A percentile compares a stretch with the other conserved stretches of the same genome.
Conservation (phyloP, 2,329 filamentous ascomycete genomes). For the Cryphonectria japonica region DNA sequence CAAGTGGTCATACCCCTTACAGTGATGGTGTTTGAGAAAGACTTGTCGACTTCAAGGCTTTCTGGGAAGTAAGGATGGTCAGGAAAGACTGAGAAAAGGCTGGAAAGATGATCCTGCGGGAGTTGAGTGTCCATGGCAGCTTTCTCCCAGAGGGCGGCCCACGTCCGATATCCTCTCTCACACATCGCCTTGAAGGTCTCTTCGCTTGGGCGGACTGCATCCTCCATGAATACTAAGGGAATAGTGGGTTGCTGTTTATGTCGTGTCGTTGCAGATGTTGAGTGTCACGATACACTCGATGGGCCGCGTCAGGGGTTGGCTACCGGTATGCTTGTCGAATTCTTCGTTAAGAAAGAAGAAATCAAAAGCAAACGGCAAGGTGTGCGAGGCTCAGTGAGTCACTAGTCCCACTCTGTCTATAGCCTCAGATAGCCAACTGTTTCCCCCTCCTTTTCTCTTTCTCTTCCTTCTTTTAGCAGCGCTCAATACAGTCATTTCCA, state of each 20-base stretch:
- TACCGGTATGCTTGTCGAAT: too few species aligned
- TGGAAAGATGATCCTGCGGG: slow-evolving; percentile 17
- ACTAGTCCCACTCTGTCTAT: too few species aligned
- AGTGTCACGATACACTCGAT: too few species aligned
- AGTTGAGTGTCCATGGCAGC: slow-evolving; percentile 24
- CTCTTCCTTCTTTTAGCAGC: too few species aligned
- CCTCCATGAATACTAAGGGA: slow-evolving; percentile 8
- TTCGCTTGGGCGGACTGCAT: slow-evolving; percentile 35
- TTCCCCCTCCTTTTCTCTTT: too few species aligned
- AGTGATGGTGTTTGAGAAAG: slow-evolving; percentile 32
- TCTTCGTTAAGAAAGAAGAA: too few species aligned
- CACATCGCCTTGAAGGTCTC: slow-evolving; percentile 34
- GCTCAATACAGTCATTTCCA: too few species aligned
- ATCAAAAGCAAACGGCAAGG: too few species aligned
- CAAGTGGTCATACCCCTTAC: slow-evolving; percentile 33
- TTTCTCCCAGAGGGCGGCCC: slow-evolving; percentile 33
- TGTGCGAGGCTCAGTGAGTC: too few species aligned
- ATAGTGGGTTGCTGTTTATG: background rate
- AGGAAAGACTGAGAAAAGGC: slow-evolving; percentile 30
- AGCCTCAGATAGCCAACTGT: too few species aligned
- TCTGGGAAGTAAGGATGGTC: slow-evolving; percentile 33
- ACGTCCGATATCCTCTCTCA: slow-evolving; percentile 36
- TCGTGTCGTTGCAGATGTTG: slow-evolving; percentile 7
- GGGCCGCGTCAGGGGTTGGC: too few species aligned
- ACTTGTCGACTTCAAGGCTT: slow-evolving; percentile 30